Evolutionary conservation across 169 alveolate species (phyloP).

Genomic region (Miamiensis avidus): DNA sequence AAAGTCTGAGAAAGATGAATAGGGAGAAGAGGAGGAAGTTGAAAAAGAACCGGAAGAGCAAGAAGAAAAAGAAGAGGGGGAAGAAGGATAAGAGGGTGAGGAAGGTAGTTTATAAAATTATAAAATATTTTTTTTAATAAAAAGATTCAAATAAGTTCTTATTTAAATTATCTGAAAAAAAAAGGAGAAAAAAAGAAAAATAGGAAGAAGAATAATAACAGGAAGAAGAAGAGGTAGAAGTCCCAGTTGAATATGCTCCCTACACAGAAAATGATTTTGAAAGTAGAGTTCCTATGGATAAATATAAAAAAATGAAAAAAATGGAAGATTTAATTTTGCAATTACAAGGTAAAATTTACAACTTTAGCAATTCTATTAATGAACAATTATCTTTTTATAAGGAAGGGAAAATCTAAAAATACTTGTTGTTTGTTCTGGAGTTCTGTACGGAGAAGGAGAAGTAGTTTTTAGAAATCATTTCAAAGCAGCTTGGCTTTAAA

Average conservation of each 20-base stretch:
- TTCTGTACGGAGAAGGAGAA: constrained; percentile 91
- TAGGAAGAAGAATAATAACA: constrained; percentile 9
- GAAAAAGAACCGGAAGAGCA: neutral
- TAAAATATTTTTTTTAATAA: no score
- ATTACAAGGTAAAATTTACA: constrained; percentile 9
- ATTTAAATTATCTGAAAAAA: neutral
- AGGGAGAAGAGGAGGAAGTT: neutral
- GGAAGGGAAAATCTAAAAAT: constrained; percentile 76
- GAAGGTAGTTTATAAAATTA: no score
- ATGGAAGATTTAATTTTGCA: constrained; percentile 86
- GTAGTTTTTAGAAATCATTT: constrained; percentile 71
- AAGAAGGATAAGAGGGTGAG: constrained; percentile 18
- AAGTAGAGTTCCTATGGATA: constrained; percentile 54
- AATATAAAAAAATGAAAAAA: constrained; percentile 74
- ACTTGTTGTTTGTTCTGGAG: constrained; percentile 86
- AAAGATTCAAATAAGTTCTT: neutral
- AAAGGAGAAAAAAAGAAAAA: neutral
- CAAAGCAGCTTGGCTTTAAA: constrained; percentile 79
- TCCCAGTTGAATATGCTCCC: constrained; percentile 29
- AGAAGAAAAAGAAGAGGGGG: constrained; percentile 20
- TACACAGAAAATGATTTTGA: constrained; percentile 61
- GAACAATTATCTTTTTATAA: no score
- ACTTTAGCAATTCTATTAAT: neutral
- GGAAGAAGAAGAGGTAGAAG: constrained; percentile 26
- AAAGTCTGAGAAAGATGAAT: neutral